phyloP scores from a whole-genome alignment of 306 rosid species.

The Prunus kanzakura region DNA sequence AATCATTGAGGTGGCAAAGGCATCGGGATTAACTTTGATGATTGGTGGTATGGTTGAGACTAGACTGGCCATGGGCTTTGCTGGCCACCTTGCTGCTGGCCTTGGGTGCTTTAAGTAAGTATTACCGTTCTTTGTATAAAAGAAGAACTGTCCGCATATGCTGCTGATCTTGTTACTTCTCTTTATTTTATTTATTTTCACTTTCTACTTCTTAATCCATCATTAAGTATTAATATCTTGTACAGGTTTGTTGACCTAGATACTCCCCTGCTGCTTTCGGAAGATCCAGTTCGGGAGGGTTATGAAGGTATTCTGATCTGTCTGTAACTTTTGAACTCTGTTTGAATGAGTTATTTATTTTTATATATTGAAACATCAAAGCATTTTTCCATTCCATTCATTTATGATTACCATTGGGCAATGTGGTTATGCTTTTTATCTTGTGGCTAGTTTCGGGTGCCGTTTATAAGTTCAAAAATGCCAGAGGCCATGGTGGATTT shows the following conservation, averaged over 20 bases:
- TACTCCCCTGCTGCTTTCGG: conserved; percentile 70
- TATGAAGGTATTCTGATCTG: conserved; percentile 58
- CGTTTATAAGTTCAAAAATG: conserved; percentile 63
- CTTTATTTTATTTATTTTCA: not conserved
- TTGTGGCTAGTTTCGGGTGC: conserved; percentile 62
- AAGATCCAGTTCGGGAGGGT: conserved; percentile 85
- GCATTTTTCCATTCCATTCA: not conserved
- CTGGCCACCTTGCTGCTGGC: conserved; percentile 92
- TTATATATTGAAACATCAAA: not conserved
- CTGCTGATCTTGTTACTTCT: not conserved
- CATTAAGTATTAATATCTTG: conserved; percentile 2
- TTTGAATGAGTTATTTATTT: not conserved
- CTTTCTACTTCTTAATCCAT: not conserved
- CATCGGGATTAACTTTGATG: conserved; percentile 66
- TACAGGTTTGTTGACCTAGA: conserved; percentile 79
- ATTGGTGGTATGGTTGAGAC: conserved; percentile 97
- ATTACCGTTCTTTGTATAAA: not conserved
- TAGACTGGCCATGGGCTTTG: conserved; percentile 87
- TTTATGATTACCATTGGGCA: not conserved
- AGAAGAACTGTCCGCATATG: not conserved
- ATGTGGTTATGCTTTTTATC: not conserved
- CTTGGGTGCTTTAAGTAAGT: conserved; percentile 77
- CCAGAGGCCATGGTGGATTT: conserved; percentile 88
- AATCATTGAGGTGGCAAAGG: conserved; percentile 63
- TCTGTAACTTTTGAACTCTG: not conserved